A percentile compares a stretch with the other conserved stretches of the same genome.
Conservation (phyloP, 2,329 filamentous ascomycete species). For the Colletotrichum aenigma region DNA sequence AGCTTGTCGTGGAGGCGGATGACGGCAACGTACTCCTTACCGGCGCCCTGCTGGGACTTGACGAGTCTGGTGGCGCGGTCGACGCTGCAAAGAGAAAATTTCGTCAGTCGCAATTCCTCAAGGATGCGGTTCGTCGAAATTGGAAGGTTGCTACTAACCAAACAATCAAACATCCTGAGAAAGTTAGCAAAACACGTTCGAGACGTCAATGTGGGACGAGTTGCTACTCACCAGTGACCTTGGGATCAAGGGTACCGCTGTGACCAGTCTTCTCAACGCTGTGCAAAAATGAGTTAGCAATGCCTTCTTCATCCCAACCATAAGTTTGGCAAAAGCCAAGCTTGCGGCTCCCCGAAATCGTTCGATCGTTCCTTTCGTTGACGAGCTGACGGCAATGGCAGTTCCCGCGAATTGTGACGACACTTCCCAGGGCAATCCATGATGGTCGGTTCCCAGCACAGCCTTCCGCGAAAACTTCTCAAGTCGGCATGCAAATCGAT, state of each 20-base stretch:
- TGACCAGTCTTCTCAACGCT: slow-evolving; percentile 97
- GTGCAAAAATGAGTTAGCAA: neutral
- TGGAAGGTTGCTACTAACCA: slow-evolving; percentile 5
- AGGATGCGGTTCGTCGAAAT: neutral
- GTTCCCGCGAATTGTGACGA: neutral
- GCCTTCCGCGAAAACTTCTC: neutral
- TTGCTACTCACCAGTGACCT: slow-evolving; percentile 74
- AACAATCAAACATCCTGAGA: slow-evolving; percentile 21
- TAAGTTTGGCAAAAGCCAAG: neutral
- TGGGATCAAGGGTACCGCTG: slow-evolving; percentile 96
- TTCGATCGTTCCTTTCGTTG: neutral
- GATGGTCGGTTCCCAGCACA: neutral
- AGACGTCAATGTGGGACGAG: slow-evolving; percentile 78
- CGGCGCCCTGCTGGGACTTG: slow-evolving; percentile 97
- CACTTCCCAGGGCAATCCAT: neutral
- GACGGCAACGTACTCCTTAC: slow-evolving; percentile 98
- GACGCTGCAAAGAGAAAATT: slow-evolving; percentile 49
- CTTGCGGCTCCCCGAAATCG: neutral
- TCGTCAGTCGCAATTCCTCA: neutral
- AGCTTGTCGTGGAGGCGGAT: slow-evolving; percentile 95
- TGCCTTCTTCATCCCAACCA: neutral
- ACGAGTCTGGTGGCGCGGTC: slow-evolving; percentile 97
- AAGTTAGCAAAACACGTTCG: slow-evolving; percentile 41
- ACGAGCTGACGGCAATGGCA: neutral
- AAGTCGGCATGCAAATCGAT: neutral